phyloP scores from a whole-genome alignment of 73 alveolate genomes.

The Paramecium octaurelia region DNA sequence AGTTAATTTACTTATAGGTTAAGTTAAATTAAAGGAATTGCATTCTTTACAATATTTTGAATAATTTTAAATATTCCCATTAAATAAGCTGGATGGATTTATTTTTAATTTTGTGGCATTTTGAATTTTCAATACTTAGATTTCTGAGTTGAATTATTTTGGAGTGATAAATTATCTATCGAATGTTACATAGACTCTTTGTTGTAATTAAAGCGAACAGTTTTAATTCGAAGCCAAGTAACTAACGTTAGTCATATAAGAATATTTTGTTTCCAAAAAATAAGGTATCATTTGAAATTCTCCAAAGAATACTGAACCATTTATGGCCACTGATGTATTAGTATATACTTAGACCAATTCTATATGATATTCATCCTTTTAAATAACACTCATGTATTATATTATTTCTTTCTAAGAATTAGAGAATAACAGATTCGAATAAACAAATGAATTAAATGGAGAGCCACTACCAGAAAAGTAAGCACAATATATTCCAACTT shows the following conservation, averaged over 20 bases:
- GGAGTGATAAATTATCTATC: neutral
- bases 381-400: neutral
- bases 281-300: neutral
- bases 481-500: neutral
- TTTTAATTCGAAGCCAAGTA: neutral
- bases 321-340: neutral
- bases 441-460: neutral
- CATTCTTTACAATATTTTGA: neutral
- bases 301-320: neutral
- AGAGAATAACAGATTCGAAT: neutral
- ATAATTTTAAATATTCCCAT: neutral
- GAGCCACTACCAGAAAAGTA: neutral
- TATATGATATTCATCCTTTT: too few relatives aligned
- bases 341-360: neutral
- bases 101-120: too few relatives aligned
- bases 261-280: neutral
- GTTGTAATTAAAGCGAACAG: neutral
- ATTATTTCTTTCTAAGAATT: neutral
- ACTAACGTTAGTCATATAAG: neutral
- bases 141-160: neutral
- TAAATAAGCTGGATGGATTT: neutral
- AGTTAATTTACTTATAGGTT: neutral
- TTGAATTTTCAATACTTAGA: neutral
- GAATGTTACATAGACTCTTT: neutral
- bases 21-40: neutral